Percentiles rank a stretch among this genome's conserved stretches.
Conservation (phyloP, 768 basidiomycete species). For the Lanmaoa rubissima region DNA sequence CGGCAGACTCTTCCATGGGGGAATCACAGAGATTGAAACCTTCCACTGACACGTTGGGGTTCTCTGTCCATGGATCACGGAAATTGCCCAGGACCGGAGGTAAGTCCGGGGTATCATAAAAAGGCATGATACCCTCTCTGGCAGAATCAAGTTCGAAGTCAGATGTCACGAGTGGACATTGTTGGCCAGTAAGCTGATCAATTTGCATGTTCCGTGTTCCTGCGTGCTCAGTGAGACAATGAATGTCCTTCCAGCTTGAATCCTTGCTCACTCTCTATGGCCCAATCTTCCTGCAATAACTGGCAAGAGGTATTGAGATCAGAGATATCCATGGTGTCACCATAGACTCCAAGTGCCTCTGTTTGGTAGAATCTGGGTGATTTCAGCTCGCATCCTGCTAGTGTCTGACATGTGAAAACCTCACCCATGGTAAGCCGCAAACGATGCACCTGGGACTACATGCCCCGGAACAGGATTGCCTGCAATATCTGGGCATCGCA, state of each 20-base stretch:
- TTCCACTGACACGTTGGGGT: not conserved
- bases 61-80: not conserved
- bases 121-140: not conserved
- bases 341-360: not conserved
- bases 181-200: not conserved
- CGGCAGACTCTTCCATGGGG: not conserved
- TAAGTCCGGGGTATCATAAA: not conserved
- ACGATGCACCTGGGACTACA: not conserved
- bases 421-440: not conserved
- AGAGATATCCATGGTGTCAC: not conserved
- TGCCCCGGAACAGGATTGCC: not conserved
- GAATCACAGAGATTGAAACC: not conserved
- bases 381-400: not conserved
- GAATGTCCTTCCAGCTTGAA: not conserved
- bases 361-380: not conserved
- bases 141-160: not conserved
- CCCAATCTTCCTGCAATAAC: not conserved
- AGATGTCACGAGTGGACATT: too few species aligned
- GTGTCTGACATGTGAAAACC: not conserved
- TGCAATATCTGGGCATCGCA: not conserved
- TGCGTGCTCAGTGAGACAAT: constrained; percentile 1
- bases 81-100: not conserved
- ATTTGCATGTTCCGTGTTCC: not conserved
- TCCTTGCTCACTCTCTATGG: constrained; percentile 2
- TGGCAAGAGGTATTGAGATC: not conserved